Base-by-base conservation (phyloP, 257 asterid species). In the Phtheirospermum japonicum region DNA sequence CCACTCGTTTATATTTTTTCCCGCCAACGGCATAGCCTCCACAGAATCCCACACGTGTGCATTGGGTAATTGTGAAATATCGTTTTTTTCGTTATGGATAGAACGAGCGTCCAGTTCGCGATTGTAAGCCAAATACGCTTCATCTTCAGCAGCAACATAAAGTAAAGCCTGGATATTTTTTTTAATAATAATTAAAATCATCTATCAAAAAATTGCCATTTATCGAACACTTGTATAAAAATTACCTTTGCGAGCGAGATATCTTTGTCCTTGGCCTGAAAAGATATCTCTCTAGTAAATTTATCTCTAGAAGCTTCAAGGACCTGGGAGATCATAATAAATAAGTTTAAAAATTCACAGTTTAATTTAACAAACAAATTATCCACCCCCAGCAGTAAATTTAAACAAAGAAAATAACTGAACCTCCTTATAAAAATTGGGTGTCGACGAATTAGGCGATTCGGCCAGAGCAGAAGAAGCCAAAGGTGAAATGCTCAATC, bases 131-230 rank as follows among this genome's bases (percentile, higher is more conserved):
- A 83, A 74, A 59, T 72, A 86, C 1, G 95, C 87, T 83, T 83
- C 95, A 55, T 91, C 98, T 74, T 91, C 98, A 48, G 84, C 86
- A 31, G 93, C 95, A 14, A 81, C 76, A 32, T 81, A 91, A 78
- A 88, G 96, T 69, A 91, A 86, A 49, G 90, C 90, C 98, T 91
- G 62, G 36, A n/a, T n/a, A n/a, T n/a, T n/a, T n/a, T n/a, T n/a
- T n/a, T n/a, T n/a, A n/a, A n/a, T n/a, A n/a, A n/a, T n/a, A n/a
- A n/a, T n/a, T n/a, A n/a, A 46, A 52, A 26, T 13, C 9, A 13
- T 49, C 42, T 46, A 65, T 11, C 33, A 26, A 14, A 39, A 59
- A 16, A 65, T 19, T 13, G 18, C 17, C 20, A 36, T n/a, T n/a
- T 12, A 12, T 18, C 13, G 28, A 26, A 50, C 28, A 61, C 53